Base-by-base conservation (phyloP, 202 grass and related monocot genomes). In the Digitaria exilis region DNA sequence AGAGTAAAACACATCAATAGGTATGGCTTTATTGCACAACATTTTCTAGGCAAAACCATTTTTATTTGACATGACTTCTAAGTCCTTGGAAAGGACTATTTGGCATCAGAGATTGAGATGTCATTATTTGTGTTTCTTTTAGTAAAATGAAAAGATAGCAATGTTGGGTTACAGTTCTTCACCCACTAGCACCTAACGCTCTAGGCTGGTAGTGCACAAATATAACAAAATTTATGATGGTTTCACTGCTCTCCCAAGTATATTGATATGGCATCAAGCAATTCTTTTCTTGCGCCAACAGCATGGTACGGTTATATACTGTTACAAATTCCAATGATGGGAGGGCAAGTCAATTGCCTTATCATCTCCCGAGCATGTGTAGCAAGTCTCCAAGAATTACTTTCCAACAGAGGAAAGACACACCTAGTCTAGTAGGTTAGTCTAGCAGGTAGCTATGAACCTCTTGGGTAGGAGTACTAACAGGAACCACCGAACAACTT, bases 241-340 rank as follows among this genome's bases (percentile, higher is more conserved):
- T 19, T 59, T 69, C 10, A 22, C 67, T 37, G 16, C 29, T 69
- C 39, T 39, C 46, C 63, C 21, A 50, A 69, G 29, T 60, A 68
- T 18, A 70, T 21, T 21, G n/a, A 69, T 48, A 8, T 77, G 18
- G 28, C 34, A 56, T 66, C 51, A 59, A 21, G 19, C 15, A 26
- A 77, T 70, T 46, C 81, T 58, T 77, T 84, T 15, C 72, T 57
- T 84, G 48, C 7, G 26, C 8, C 22, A 64, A 60, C 55, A 25
- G 26, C 49, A 54, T 63, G 9, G 7, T n/a, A n/a, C n/a, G n/a
- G n/a, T 57, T 11, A n/a, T 5, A 35, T 19, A 76, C 26, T 64
- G 18, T 78, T 50, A 17, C 7, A 57, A 56, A 25, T 75, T 75
- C 34, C 51, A 58, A 56, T 56, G 13, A 8, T 55, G 14, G 3